Evolutionary conservation across 2,329 filamentous ascomycete species (phyloP), one percentile per base, ranked within the genome.

Genomic region (Hymenotorrendiella dingleyae): DNA sequence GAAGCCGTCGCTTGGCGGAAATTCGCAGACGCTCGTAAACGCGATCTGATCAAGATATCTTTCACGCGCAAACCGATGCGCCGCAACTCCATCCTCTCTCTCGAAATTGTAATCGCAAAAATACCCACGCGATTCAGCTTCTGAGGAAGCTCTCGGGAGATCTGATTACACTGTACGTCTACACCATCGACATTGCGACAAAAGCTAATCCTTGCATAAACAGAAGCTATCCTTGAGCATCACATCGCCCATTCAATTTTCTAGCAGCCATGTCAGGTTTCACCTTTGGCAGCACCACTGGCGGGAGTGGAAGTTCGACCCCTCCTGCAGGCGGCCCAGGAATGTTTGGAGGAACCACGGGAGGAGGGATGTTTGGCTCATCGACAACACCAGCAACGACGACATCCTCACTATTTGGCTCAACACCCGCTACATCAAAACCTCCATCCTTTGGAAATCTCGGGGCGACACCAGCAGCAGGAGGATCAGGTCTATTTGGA

Each of bases 291-390:
- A 12, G 16, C 16, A 32, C 21, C 36, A 26, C 16, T 19, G 22
- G 22, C 17, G 52, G 53, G 19, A 42, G 30, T 37, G 42, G 52
- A 23, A 39, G 38, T 16, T 41, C 27, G 6, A 47, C 45, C 32
- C 22, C 33, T 36, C 36, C 37, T 19, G 19, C 43, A 16, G 34
- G 36, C 12, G 46, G 42, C 17, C 21, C 46, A 20, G 36, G 50
- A 29, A 49, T 43, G 24, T 14, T 40, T 36, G 36, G 40, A 37
- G 35, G 22, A 17, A 11, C 9, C 4, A 36, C 29, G 19, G 42
- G 48, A 16, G 36, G 32, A 46, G 47, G 57, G 37, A 46, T 66
- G 28, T 66, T 67, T 53, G 61, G 63, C 23, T n/a, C n/a, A n/a
- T n/a, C n/a, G n/a, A 26, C 32, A 32, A 38, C 39, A 12, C n/a